A percentile compares a stretch with the other conserved stretches of the same genome.
Conservation (phyloP, 768 basidiomycete species). For the Podaxis sp. region DNA sequence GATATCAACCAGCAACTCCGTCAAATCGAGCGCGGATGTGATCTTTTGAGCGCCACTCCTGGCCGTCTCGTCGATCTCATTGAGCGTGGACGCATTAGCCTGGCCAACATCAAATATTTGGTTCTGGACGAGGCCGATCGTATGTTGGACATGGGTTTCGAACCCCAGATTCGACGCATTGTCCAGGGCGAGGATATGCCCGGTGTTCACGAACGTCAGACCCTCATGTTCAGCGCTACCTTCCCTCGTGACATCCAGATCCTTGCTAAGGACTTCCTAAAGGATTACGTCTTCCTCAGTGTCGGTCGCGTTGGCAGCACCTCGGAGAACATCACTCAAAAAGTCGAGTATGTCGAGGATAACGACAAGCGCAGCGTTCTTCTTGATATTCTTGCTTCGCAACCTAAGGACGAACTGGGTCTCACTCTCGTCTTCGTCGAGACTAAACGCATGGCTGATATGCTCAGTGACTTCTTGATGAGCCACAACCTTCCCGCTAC, state of each 20-base stretch:
- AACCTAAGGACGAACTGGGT: conserved; percentile 59
- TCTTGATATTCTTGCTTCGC: conserved; percentile 87
- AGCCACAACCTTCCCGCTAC: conserved; percentile 82
- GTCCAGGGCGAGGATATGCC: conserved; percentile 99
- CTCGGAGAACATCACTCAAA: conserved; percentile 99
- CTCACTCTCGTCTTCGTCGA: conserved; percentile 97
- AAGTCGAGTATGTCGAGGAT: conserved; percentile 98
- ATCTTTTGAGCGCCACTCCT: conserved; percentile 94
- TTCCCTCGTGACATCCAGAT: conserved; percentile 99
- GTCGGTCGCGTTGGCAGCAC: conserved; percentile 98
- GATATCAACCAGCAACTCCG: conserved; percentile 97
- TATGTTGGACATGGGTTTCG: conserved; percentile 99
- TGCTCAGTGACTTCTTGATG: conserved; percentile 95
- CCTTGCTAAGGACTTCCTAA: conserved; percentile 93
- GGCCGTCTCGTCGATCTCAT: conserved; percentile 98
- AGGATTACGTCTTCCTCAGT: conserved; percentile 98
- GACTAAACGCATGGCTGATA: conserved; percentile 99
- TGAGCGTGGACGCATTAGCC: conserved; percentile 94
- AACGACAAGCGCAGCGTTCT: conserved; percentile 94
- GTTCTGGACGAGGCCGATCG: conserved; percentile 99
- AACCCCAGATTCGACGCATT: conserved; percentile 97
- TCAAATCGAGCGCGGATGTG: conserved; percentile 93
- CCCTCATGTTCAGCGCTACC: conserved; percentile 99
- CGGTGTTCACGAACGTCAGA: conserved; percentile 86
- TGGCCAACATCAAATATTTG: conserved; percentile 95